Evolutionary conservation across 768 basidiomycete genomes (phyloP).

Genomic region (Coprinellus aureogranulatus): DNA sequence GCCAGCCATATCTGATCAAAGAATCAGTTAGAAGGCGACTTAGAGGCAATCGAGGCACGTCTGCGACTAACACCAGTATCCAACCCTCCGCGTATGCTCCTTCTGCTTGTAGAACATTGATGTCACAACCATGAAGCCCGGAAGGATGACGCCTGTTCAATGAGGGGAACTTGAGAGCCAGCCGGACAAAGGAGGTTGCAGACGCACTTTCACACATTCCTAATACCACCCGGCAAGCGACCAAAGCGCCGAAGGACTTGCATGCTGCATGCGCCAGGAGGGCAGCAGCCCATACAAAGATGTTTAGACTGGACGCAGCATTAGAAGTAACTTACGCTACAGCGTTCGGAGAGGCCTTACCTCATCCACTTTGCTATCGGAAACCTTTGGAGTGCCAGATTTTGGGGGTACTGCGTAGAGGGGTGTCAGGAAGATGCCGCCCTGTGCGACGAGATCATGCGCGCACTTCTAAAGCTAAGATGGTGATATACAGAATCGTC

Average conservation of each 20-base stretch:
- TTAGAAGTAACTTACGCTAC: too few relatives aligned
- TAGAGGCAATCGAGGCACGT: background rate
- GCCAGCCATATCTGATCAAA: background rate
- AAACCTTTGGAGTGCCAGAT: slow-evolving; percentile 66
- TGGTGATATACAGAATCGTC: slow-evolving; percentile 71
- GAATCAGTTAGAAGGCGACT: background rate
- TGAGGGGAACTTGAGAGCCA: background rate
- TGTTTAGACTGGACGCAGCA: slow-evolving; percentile 48
- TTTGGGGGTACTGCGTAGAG: slow-evolving; percentile 54
- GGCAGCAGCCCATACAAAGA: slow-evolving; percentile 63
- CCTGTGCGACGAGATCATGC: too few relatives aligned
- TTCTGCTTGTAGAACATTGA: slow-evolving; percentile 77
- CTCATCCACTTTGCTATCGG: slow-evolving; percentile 84
- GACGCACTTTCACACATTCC: slow-evolving; percentile 65
- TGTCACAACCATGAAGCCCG: slow-evolving; percentile 74
- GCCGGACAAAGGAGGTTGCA: background rate
- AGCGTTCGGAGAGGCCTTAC: slow-evolving; percentile 26
- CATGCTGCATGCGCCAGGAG: slow-evolving; percentile 66
- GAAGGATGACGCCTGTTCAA: slow-evolving; percentile 44
- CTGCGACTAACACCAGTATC: slow-evolving; percentile 67
- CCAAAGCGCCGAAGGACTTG: slow-evolving; percentile 63
- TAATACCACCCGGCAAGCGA: slow-evolving; percentile 61
- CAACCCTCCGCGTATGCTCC: slow-evolving; percentile 67
- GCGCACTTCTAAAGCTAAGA: slow-evolving; percentile 56
- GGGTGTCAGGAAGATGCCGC: too few relatives aligned